Evolutionary conservation across 1,284 basidiomycete genomes (phyloP).

Genomic region (Boletellus sp.): DNA sequence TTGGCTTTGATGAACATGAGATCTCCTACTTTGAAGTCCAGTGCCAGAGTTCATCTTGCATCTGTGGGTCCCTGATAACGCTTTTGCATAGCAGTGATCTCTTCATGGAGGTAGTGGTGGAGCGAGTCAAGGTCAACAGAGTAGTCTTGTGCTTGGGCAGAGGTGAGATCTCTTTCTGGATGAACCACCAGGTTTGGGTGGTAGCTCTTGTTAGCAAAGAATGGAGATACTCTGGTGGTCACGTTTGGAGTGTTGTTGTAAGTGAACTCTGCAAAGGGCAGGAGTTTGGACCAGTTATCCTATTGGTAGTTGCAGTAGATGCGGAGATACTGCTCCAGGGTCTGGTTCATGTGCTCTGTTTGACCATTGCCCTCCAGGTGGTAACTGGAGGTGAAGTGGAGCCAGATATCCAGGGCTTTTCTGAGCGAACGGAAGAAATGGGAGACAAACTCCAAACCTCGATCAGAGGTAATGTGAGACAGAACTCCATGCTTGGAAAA

Average conservation of each 20-base stretch:
- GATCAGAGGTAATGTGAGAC: no score
- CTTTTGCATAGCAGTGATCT: slow-evolving; percentile 2
- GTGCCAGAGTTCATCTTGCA: no score
- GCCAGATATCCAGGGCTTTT: background rate
- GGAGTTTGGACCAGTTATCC: slow-evolving; percentile 8
- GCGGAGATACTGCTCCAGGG: no score
- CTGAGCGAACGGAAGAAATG: no score
- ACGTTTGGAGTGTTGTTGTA: slow-evolving; percentile 3
- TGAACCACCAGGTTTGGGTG: no score
- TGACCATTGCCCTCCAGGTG: background rate
- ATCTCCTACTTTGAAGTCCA: background rate
- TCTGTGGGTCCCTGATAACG: no score
- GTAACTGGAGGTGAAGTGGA: background rate
- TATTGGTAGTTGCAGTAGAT: no score
- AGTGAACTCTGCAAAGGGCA: slow-evolving; percentile 23
- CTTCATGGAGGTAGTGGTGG: background rate
- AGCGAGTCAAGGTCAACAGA: background rate
- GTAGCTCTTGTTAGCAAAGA: slow-evolving; percentile 30
- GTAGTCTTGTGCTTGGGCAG: background rate
- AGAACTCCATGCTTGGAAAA: no score
- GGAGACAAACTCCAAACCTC: no score
- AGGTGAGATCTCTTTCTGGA: no score
- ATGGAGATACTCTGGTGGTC: slow-evolving; percentile 25
- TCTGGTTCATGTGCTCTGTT: background rate
- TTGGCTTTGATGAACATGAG: background rate